These are phyloP conservation scores for Dactylellina haptotyla DNA, from an alignment of 2,329 filamentous ascomycete species.

Conservation along the genomic window DNA sequence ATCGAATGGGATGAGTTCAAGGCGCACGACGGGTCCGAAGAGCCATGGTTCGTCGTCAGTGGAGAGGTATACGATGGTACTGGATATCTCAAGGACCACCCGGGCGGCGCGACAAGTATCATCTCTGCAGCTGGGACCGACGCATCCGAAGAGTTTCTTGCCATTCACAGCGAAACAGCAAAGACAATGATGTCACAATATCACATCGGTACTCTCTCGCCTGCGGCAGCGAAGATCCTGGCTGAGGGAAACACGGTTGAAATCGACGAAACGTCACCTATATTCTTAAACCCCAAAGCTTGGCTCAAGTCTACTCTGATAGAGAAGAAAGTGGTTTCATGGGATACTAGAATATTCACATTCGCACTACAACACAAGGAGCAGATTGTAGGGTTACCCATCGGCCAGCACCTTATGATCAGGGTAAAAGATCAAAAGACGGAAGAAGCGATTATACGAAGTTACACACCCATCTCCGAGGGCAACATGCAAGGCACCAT, in stretches of 20 bases:
- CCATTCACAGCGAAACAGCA: slow-evolving; percentile 91
- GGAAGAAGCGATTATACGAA: slow-evolving; percentile 78
- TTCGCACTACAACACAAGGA: slow-evolving; percentile 78
- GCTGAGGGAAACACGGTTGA: slow-evolving; percentile 61
- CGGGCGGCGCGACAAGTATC: slow-evolving; percentile 87
- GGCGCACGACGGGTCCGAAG: slow-evolving; percentile 71
- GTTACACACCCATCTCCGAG: slow-evolving; percentile 85
- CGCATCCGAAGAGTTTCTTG: slow-evolving; percentile 86
- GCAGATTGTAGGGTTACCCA: slow-evolving; percentile 79
- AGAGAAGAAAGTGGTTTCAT: slow-evolving; percentile 75
- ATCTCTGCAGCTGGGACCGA: slow-evolving; percentile 83
- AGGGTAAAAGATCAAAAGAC: slow-evolving; percentile 77
- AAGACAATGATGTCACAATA: slow-evolving; percentile 89
- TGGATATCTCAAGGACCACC: slow-evolving; percentile 80
- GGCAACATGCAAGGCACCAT: slow-evolving; percentile 71
- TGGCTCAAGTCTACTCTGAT: slow-evolving; percentile 80
- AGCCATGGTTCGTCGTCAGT: slow-evolving; percentile 88
- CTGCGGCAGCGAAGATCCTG: slow-evolving; percentile 69
- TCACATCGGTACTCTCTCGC: slow-evolving; percentile 81
- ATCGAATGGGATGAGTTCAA: slow-evolving; percentile 78
- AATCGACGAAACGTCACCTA: slow-evolving; percentile 64
- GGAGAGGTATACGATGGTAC: slow-evolving; percentile 91
- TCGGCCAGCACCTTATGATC: slow-evolving; percentile 88
- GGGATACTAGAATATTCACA: slow-evolving; percentile 82
- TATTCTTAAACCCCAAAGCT: slow-evolving; percentile 75